Base-by-base conservation (phyloP, 1,139 yeast species). In the Saccharomyces hybrid region DNA sequence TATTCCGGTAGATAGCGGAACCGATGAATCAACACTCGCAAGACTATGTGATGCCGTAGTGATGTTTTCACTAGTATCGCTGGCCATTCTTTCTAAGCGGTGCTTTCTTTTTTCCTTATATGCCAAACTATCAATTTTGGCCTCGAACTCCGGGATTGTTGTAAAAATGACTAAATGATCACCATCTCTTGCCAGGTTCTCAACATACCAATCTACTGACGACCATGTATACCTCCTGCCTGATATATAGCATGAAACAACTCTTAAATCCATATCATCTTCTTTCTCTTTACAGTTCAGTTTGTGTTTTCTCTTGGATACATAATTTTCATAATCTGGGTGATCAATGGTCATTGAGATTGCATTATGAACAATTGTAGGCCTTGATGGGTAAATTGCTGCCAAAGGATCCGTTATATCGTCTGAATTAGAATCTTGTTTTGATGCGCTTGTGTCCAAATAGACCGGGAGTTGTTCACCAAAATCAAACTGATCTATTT, bases 191-290 rank as follows among this genome's bases (percentile, higher is more conserved):
- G 81, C 71, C 51, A 78, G 73, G 50, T 77, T 73, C 53, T 75
- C 75, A 52, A 84, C 71, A 27, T 81, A 73, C 82, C 87, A 86
- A 64, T 84, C 88, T n/a, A 85, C 73, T 0, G 88, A 81, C 11
- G 81, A 82, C 86, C 90, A 82, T 1, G 91, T 84, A 67, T 83
- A 86, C 49, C 74, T 75, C 55, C 87, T 74, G 2, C 86, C 88
- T 54, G 83, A 78, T 14, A 85, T 75, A 62, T 82, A 81, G 27
- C 84, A 78, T 57, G 82, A 69, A 16, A 84, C 77, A n/a, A 78
- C 80, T 60, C 88, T 71, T 47, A 58, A 54, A 52, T 68, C 55
- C 1, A 70, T 69, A 16, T 66, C 59, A 24, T 71, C 68, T 4
- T 71, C 70, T 26, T 67, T 59, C 55, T 75, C 70, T 64, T 60